These are phyloP conservation scores for Epichloe coenophiala DNA, from an alignment of 2,329 filamentous ascomycete genomes.

Conservation along the genomic window DNA sequence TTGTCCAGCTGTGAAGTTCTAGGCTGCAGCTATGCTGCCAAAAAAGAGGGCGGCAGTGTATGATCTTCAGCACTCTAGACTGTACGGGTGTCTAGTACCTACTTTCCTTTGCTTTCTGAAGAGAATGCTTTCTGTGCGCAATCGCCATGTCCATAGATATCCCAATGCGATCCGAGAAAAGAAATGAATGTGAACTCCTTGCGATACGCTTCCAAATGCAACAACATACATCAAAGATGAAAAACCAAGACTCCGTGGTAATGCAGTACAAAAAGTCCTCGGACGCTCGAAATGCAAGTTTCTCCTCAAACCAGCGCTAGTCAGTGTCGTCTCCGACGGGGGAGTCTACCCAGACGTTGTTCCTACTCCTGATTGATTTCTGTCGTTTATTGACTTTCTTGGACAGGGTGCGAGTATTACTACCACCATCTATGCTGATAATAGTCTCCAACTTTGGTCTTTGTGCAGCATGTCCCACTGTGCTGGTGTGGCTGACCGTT, in stretches of 20 bases:
- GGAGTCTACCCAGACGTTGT: constrained; percentile 15
- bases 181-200: constrained; percentile 5
- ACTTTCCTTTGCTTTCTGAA: neutral
- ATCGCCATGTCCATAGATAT: neutral
- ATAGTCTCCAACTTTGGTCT: constrained; percentile 35
- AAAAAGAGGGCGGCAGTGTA: neutral
- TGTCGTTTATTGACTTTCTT: constrained; percentile 18
- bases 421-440: constrained; percentile 24
- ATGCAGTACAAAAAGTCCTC: neutral
- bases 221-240: constrained; percentile 5
- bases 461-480: constrained; percentile 21
- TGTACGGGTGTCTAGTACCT: neutral
- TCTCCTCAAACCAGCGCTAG: constrained; percentile 7
- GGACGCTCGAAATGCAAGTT: neutral
- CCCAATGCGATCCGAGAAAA: constrained; percentile 2
- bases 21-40: neutral
- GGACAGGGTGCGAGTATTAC: constrained; percentile 16
- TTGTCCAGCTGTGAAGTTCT: neutral
- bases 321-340: constrained; percentile 26
- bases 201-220: constrained; percentile 5
- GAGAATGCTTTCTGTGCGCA: neutral
- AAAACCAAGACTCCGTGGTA: constrained; percentile 1
- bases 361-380: constrained; percentile 17
- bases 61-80: neutral
- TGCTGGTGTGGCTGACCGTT: constrained; percentile 14